Evolutionary conservation across 2,329 filamentous ascomycete genomes (phyloP).

Genomic region (Bertia moriformis): DNA sequence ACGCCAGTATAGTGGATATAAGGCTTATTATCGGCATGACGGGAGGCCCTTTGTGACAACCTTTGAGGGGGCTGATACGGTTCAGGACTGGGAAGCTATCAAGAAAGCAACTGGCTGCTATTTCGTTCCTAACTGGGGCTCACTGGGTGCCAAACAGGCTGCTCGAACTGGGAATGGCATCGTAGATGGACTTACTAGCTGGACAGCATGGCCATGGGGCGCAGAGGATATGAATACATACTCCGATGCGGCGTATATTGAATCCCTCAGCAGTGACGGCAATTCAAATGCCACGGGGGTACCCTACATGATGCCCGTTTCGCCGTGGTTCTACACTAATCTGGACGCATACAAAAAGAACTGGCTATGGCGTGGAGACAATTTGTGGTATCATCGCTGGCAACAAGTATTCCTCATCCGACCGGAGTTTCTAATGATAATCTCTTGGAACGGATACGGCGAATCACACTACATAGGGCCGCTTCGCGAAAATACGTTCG

Average conservation of each 20-base stretch:
- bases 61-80: slow-evolving; percentile 25
- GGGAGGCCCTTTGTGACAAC: slow-evolving; percentile 20
- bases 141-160: slow-evolving; percentile 16
- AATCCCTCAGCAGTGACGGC: slow-evolving; percentile 14
- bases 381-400: slow-evolving; percentile 47
- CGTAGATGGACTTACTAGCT: slow-evolving; percentile 27
- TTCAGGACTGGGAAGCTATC: slow-evolving; percentile 25
- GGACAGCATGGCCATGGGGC: slow-evolving; percentile 29
- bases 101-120: slow-evolving; percentile 21
- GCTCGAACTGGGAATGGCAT: slow-evolving; percentile 5
- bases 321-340: slow-evolving; percentile 46
- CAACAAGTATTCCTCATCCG: slow-evolving; percentile 26
- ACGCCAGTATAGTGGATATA: slow-evolving; percentile 8
- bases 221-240: slow-evolving; percentile 13
- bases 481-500: slow-evolving; percentile 22
- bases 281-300: slow-evolving; percentile 16
- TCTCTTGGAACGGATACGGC: slow-evolving; percentile 11
- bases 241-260: slow-evolving; percentile 17
- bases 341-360: slow-evolving; percentile 40
- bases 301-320: slow-evolving; percentile 37
- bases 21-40: slow-evolving; percentile 13
- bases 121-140: slow-evolving; percentile 30
- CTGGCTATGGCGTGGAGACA: slow-evolving; percentile 48
- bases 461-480: slow-evolving; percentile 21
- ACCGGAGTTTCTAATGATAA: slow-evolving; percentile 26